Base-by-base conservation (phyloP, 495 filamentous ascomycete species). In the Annulohypoxylon maeteangense region DNA sequence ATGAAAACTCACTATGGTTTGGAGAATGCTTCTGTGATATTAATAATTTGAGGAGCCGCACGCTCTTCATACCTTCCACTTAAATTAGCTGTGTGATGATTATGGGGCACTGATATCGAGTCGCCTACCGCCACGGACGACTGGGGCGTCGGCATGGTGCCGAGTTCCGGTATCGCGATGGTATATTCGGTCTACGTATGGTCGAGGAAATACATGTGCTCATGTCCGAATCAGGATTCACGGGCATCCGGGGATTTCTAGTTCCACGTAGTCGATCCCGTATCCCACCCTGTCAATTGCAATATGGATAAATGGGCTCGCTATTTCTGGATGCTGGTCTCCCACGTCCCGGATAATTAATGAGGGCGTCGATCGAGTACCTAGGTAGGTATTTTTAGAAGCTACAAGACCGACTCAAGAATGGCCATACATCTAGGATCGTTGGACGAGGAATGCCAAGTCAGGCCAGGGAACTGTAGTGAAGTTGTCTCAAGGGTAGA, bases 291-390 rank as follows among this genome's bases (percentile, higher is more conserved):
- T 68, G 66, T 62, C 58, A 29, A 59, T 56, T 27, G 58, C 42
- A 70, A 64, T 70, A 70, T 70, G 60, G 67, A 64, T 63, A 59
- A 64, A 70, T 70, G 44, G 60, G 50, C 32, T 25, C 44, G 16
- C 29, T 53, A 55, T 45, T 58, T 59, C 44, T 59, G 51, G 59
- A 69, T 59, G 54, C 60, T 44, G 60, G 60, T 14, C 44, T 59
- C 7, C 60, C 60, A 64, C 23, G 36, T 69, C 60, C 67, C 67
- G 67, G 60, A 38, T 69, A 64, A 69, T 69, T 36, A 31, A 58
- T 59, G 36, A 44, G 59, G 44, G 29, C 22, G 53, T 16, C n/a
- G n/a, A n/a, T n/a, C n/a, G n/a, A n/a, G n/a, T 1, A 4, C 7
- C 44, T 56, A 25, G 58, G 18, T 56, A 22, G 58, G 18, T 69